phyloP scores from a whole-genome alignment of 495 filamentous ascomycete genomes.

The Xylaria venustula region DNA sequence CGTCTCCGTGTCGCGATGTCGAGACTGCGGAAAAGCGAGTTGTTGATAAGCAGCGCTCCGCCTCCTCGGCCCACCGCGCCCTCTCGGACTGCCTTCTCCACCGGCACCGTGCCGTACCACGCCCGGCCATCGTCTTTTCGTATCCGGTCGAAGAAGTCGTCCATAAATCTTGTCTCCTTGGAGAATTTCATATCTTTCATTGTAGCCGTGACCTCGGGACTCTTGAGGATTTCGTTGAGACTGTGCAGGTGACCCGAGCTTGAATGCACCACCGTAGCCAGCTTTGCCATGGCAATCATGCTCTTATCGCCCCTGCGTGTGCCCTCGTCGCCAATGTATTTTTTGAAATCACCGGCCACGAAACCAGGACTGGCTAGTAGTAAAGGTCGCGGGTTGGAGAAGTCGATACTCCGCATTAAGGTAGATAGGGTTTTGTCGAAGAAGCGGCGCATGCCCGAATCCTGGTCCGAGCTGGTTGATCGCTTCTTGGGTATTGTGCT shows the following conservation, averaged over 20 bases:
- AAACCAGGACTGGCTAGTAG: conserved; percentile 90
- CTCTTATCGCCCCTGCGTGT: conserved; percentile 63
- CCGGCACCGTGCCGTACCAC: conserved; percentile 86
- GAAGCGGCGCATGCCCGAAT: conserved; percentile 78
- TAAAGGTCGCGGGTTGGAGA: conserved; percentile 65
- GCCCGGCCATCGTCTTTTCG: conserved; percentile 85
- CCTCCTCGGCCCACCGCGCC: conserved; percentile 86
- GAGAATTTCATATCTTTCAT: conserved; percentile 85
- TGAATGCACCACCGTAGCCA: conserved; percentile 74
- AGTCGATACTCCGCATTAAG: conserved; percentile 75
- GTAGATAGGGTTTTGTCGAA: conserved; percentile 75
- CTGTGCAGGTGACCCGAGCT: conserved; percentile 81
- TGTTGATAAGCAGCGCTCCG: conserved; percentile 80
- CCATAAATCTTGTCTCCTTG: conserved; percentile 80
- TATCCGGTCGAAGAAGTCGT: conserved; percentile 75
- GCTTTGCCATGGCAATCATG: conserved; percentile 57
- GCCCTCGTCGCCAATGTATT: conserved; percentile 73
- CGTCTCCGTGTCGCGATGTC: conserved; percentile 75
- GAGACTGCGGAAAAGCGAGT: conserved; percentile 79
- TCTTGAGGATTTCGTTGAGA: conserved; percentile 81
- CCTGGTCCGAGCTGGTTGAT: conserved; percentile 58
- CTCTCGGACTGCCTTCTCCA: conserved; percentile 81
- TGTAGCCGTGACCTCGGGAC: conserved; percentile 68
- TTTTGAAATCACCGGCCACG: conserved; percentile 74
- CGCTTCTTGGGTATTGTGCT: conserved; percentile 79